Conservation (phyloP, 1,284 basidiomycete species). For the Ceratobasidium papillatum region DNA sequence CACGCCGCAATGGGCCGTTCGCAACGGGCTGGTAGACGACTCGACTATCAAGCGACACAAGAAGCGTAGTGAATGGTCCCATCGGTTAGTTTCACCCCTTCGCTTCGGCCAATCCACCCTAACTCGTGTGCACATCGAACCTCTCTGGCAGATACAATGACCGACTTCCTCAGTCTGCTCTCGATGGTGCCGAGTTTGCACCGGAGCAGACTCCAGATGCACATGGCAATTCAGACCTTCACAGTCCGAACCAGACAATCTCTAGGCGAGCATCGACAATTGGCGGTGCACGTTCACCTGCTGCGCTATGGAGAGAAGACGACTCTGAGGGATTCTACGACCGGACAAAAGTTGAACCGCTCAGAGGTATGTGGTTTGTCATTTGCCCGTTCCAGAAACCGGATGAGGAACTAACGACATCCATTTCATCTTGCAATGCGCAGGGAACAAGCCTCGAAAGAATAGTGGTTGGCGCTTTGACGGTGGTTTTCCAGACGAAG, state of each 20-base stretch:
- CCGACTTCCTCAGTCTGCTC: slow-evolving; percentile 73
- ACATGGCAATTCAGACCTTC: neutral
- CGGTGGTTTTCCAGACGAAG: slow-evolving; percentile 35
- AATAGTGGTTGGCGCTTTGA: slow-evolving; percentile 35
- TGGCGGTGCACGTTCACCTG: slow-evolving; percentile 54
- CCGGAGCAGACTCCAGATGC: slow-evolving; percentile 71
- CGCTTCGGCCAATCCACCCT: neutral
- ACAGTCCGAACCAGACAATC: slow-evolving; percentile 45
- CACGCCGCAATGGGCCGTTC: slow-evolving; percentile 95
- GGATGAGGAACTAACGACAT: neutral
- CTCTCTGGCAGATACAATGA: slow-evolving; percentile 68
- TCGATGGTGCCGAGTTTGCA: slow-evolving; percentile 75
- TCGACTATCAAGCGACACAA: slow-evolving; percentile 77
- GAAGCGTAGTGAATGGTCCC: slow-evolving; percentile 85
- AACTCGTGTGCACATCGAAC: neutral
- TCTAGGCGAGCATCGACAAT: slow-evolving; percentile 45
- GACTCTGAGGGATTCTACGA: slow-evolving; percentile 76
- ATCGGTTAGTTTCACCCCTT: slow-evolving; percentile 52
- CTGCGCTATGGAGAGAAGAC: slow-evolving; percentile 66
- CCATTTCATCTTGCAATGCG: neutral
- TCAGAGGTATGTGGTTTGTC: slow-evolving; percentile 24
- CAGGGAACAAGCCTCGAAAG: slow-evolving; percentile 18
- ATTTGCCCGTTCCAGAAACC: slow-evolving; percentile 11
- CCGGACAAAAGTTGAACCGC: slow-evolving; percentile 42
- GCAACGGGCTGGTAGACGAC: slow-evolving; percentile 86